Conservation (phyloP, 192 early-diverging fungal genomes). For the Nowakowskiella sp. region DNA sequence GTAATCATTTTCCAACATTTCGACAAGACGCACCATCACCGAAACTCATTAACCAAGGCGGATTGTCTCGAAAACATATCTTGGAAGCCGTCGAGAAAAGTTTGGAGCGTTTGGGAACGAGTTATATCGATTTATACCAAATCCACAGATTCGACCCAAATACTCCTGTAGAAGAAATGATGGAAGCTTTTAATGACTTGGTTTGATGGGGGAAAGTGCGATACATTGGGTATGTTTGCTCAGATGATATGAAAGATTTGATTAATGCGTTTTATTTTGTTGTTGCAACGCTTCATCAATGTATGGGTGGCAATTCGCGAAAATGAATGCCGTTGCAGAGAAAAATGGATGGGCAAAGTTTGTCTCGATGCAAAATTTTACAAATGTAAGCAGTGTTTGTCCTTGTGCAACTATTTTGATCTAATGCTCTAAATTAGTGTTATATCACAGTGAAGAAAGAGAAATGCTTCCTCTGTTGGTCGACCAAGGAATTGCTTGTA, state of each 20-base stretch:
- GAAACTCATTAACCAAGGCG: constrained; percentile 14
- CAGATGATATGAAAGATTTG: constrained; percentile 27
- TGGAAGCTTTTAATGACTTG: constrained; percentile 60
- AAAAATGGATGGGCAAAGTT: constrained; percentile 42
- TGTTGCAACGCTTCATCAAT: too few species aligned
- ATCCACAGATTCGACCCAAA: constrained; percentile 36
- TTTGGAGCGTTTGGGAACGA: constrained; percentile 41
- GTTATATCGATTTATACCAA: constrained; percentile 50
- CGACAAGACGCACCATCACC: background rate
- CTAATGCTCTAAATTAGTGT: constrained; percentile 21
- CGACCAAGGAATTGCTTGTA: constrained; percentile 33
- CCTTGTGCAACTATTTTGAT: constrained; percentile 8
- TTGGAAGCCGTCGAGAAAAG: constrained; percentile 43
- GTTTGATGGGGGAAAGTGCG: constrained; percentile 54
- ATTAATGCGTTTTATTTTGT: too few species aligned
- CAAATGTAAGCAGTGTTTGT: constrained; percentile 22
- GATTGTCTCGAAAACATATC: constrained; percentile 29
- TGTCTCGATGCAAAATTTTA: constrained; percentile 39
- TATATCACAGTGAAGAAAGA: constrained; percentile 51
- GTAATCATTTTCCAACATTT: too few species aligned
- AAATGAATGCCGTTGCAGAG: constrained; percentile 36
- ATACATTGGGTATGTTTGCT: constrained; percentile 38
- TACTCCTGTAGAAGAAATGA: constrained; percentile 59
- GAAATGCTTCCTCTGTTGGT: constrained; percentile 43
- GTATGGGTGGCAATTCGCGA: constrained; percentile 47